Evolutionary conservation across 306 rosid species (phyloP).

Genomic region (Quercus glauca): DNA sequence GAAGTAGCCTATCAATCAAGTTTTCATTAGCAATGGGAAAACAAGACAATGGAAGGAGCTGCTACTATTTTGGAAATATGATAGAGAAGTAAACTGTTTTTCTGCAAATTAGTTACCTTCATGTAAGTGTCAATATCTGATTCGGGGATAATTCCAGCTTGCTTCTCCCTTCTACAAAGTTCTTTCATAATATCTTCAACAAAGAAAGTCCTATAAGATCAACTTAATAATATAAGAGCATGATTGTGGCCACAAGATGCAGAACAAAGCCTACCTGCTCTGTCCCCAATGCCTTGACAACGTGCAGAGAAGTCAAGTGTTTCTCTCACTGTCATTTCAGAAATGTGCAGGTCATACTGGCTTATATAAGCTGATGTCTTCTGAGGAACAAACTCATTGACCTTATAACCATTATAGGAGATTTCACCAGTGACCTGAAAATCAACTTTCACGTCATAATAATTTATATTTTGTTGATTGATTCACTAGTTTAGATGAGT

Average conservation of each 20-base stretch:
- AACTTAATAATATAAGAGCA: neutral
- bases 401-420: slow-evolving; percentile 23
- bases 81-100: neutral
- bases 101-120: slow-evolving; percentile 4
- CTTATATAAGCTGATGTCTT: slow-evolving; percentile 34
- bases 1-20: slow-evolving; percentile 48
- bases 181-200: slow-evolving; percentile 25
- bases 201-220: neutral
- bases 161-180: slow-evolving; percentile 23
- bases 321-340: slow-evolving; percentile 34
- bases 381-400: slow-evolving; percentile 25
- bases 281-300: slow-evolving; percentile 24
- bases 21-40: neutral
- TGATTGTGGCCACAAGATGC: neutral
- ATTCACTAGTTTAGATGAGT: neutral
- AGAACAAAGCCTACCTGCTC: slow-evolving; percentile 18
- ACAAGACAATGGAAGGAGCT: neutral
- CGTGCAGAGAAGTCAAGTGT: slow-evolving; percentile 25
- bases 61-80: neutral
- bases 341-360: slow-evolving; percentile 30
- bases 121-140: slow-evolving; percentile 26
- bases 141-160: slow-evolving; percentile 29
- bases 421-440: slow-evolving; percentile 21
- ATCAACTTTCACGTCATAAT: neutral
- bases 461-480: neutral